Percentiles rank a stretch among this genome's conserved stretches.
Evolutionary conservation across 2,329 filamentous ascomycete genomes (phyloP).

Genomic region (Fusarium penzigii): DNA sequence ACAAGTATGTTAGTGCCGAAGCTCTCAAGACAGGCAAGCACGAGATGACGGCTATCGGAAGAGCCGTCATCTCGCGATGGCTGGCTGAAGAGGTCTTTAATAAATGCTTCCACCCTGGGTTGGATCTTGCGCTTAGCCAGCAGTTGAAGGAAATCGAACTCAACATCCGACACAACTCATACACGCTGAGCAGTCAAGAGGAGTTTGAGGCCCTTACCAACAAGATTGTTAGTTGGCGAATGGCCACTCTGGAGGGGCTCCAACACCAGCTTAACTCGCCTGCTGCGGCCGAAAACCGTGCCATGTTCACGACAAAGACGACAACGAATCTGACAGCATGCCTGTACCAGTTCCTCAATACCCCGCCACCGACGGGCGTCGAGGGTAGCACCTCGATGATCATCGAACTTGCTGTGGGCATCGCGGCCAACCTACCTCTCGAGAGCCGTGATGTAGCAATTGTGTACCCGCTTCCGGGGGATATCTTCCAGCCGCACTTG

Average conservation of each 20-base stretch:
- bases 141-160: constrained; percentile 85
- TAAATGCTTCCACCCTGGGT: constrained; percentile 85
- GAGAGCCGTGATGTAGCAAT: constrained; percentile 91
- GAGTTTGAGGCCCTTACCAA: constrained; percentile 85
- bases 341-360: constrained; percentile 72
- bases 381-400: constrained; percentile 90
- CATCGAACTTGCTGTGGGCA: constrained; percentile 83
- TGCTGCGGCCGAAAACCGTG: constrained; percentile 65
- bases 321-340: constrained; percentile 68
- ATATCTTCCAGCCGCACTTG: constrained; percentile 65
- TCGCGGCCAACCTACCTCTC: constrained; percentile 81
- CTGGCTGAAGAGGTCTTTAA: constrained; percentile 89
- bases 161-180: constrained; percentile 78
- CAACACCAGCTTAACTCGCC: constrained; percentile 67
- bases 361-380: constrained; percentile 78
- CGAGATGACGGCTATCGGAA: constrained; percentile 95
- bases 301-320: constrained; percentile 68
- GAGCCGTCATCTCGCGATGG: constrained; percentile 87
- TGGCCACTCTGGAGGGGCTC: constrained; percentile 91
- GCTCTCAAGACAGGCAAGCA: constrained; percentile 86
- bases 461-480: constrained; percentile 79
- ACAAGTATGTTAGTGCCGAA: constrained; percentile 78
- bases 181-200: constrained; percentile 74
- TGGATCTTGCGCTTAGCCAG: constrained; percentile 74
- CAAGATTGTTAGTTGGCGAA: constrained; percentile 89